Evolutionary conservation across 164 flowering plant species (phyloP), one percentile per base, ranked within the genome.

Genomic region (Houttuynia cordata): DNA sequence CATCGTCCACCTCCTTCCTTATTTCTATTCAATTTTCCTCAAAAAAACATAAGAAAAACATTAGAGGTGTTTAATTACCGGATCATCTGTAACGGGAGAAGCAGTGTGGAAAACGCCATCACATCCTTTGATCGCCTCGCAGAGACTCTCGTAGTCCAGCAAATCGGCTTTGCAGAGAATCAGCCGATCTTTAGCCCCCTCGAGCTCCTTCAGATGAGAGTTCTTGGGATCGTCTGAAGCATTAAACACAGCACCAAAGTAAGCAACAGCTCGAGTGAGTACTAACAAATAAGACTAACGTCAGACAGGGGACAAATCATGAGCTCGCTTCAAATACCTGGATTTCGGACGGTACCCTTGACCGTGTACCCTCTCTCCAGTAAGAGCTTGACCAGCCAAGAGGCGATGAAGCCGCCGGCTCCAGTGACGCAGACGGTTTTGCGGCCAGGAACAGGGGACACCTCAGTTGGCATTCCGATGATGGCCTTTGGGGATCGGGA

Each of bases 71-170:
- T 49, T 23, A 64, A 84, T 67, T 52, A 88, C 97, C 17, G 97
- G 97, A 70, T 91, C 96, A 68, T 94, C 97, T 6, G 97, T 86
- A 14, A 94, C 91, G 0, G 96, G 99, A 8, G 97, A 93, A 7
- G 99, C 99, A 8, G 95, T 85, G 75, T 93, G 99, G 74, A 90
- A 86, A 67, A 93, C 97, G 4, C 99, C 99, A 50, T 84, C 79
- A 62, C 99, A 93, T 0, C 97, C 97, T 34, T 57, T 63, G 30
- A 93, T 82, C 22, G 95, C 96, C 40, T 70, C 86, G 22, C 67
- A 68, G 60, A 93, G 81, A 57, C 84, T 69, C 65, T 83, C 79
- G 58, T 61, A 86, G 67, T 90, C 97, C 14, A 82, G 78, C 67
- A 90, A 87, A 75, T 93, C 95, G 25, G 89, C 88, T 66, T 68